Evolutionary conservation across 768 basidiomycete genomes (phyloP).

Genomic region (Tephrocybe sp.): DNA sequence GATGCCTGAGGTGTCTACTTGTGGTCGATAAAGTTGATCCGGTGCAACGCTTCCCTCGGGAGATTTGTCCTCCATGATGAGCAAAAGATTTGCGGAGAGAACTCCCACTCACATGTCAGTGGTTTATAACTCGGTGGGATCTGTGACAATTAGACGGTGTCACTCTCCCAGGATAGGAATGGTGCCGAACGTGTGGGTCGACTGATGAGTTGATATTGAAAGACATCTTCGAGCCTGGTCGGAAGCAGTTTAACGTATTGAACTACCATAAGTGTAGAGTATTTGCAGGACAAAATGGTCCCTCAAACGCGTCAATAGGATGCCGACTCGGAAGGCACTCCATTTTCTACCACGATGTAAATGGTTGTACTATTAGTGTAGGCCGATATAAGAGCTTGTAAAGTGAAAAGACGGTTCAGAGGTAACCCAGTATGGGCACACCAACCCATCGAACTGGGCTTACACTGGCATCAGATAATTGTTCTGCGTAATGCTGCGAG

Average conservation of each 20-base stretch:
- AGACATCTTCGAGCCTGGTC: conserved; percentile 8
- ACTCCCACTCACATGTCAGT: conserved; percentile 8
- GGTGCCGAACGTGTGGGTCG: conserved; percentile 5
- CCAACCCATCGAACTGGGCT: background rate
- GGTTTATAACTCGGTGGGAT: conserved; percentile 16
- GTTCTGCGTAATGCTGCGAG: background rate
- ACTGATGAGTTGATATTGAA: conserved; percentile 8
- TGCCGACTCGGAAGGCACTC: background rate
- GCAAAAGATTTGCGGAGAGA: conserved; percentile 9
- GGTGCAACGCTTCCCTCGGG: conserved; percentile 16
- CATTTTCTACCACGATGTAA: background rate
- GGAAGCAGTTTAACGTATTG: conserved; percentile 11
- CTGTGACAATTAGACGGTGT: conserved; percentile 22
- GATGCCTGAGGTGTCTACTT: conserved; percentile 49
- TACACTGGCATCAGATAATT: background rate
- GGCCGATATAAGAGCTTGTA: background rate
- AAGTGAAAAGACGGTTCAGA: background rate
- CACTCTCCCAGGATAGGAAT: conserved; percentile 18
- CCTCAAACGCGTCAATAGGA: background rate
- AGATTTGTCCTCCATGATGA: conserved; percentile 18
- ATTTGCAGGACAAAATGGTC: conserved; percentile 4
- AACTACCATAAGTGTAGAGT: background rate
- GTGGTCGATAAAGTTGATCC: conserved; percentile 42
- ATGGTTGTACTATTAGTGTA: background rate
- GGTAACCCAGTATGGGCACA: background rate